Base-by-base conservation (phyloP, 2,329 filamentous ascomycete genomes). In the Colletotrichum tropicale region DNA sequence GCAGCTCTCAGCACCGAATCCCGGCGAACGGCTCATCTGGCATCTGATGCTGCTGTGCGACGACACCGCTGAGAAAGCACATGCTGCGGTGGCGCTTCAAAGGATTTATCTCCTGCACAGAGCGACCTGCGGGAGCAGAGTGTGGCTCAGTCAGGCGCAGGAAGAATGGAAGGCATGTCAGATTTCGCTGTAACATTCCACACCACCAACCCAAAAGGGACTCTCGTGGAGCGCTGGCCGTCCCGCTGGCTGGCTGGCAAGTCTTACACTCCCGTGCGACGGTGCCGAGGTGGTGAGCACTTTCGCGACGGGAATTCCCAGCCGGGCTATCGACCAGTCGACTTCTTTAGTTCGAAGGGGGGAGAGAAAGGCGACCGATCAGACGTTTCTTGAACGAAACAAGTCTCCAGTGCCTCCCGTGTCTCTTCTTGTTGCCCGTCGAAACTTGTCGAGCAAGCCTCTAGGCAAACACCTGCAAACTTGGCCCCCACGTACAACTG, bases 21-120 rank as follows among this genome's bases (percentile, higher is more conserved):
- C 74, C 70, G 64, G 68, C 64, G 34, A 69, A 73, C 56, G 34
- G 38, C 70, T 68, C 48, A 74, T 70, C 58, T 61, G 52, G 55
- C 72, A 55, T 64, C 70, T 73, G 74, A 67, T 68, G 74, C 43
- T 61, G 26, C 55, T 34, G 70, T 74, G 64, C 34, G 43, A 75
- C 64, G n/a, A 34, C 28, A 65, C 26, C 70, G 58, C 32, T 65
- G 28, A 64, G 38, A 38, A 69, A 18, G 36, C 30, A 62, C n/a
- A 30, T 32, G 12, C 12, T 21, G 13, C 21, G 21, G 28, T 28
- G 36, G 56, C 56, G 60, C 58, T 48, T 21, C 55, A 65, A 16
- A 30, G 43, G 43, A 21, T 52, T 52, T 52, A 52, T 52, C 43
- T 30, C 55, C 64, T 28, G 18, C 28, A 48, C 62, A 36, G 6